These are phyloP conservation scores for Verticillium isaacii DNA, from an alignment of 2,329 filamentous ascomycete species.

Conservation along the genomic window DNA sequence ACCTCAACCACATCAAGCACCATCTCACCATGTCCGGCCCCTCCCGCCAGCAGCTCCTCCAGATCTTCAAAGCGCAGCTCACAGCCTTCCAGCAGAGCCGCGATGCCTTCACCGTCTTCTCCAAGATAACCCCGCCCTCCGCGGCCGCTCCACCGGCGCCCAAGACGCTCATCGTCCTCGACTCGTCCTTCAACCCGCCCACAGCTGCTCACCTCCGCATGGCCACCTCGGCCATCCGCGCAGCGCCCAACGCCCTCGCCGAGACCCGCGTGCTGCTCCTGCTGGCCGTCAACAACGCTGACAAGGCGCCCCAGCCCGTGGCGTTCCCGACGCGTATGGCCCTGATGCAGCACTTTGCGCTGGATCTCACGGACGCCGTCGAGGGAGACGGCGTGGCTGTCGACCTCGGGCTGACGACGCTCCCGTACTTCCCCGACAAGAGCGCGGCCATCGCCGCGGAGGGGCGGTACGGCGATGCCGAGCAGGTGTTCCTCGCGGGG, in stretches of 20 bases:
- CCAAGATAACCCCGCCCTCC: slow-evolving; percentile 1
- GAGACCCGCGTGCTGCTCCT: slow-evolving; percentile 48
- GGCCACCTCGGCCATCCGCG: slow-evolving; percentile 41
- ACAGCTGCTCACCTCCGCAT: slow-evolving; percentile 57
- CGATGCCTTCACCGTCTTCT: slow-evolving; percentile 39
- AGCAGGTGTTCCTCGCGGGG: slow-evolving; percentile 67
- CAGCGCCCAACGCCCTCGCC: background rate
- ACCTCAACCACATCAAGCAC: background rate
- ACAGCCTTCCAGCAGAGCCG: slow-evolving; percentile 36
- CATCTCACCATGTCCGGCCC: slow-evolving; percentile 7
- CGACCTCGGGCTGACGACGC: slow-evolving; percentile 67
- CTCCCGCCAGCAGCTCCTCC: slow-evolving; percentile 22
- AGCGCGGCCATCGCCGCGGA: slow-evolving; percentile 48
- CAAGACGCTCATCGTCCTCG: slow-evolving; percentile 49
- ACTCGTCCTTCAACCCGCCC: slow-evolving; percentile 66
- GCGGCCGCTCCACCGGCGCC: slow-evolving; percentile 16
- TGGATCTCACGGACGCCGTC: slow-evolving; percentile 34
- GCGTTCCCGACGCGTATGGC: slow-evolving; percentile 61
- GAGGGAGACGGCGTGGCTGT: slow-evolving; percentile 25
- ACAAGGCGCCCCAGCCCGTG: slow-evolving; percentile 63
- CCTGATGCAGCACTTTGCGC: slow-evolving; percentile 68
- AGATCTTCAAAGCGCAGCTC: slow-evolving; percentile 40
- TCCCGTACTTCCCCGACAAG: slow-evolving; percentile 73
- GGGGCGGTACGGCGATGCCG: slow-evolving; percentile 34
- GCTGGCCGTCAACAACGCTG: slow-evolving; percentile 60